phyloP scores from a whole-genome alignment of 2,329 filamentous ascomycete genomes.

The Pseudogymnoascus sp. region DNA sequence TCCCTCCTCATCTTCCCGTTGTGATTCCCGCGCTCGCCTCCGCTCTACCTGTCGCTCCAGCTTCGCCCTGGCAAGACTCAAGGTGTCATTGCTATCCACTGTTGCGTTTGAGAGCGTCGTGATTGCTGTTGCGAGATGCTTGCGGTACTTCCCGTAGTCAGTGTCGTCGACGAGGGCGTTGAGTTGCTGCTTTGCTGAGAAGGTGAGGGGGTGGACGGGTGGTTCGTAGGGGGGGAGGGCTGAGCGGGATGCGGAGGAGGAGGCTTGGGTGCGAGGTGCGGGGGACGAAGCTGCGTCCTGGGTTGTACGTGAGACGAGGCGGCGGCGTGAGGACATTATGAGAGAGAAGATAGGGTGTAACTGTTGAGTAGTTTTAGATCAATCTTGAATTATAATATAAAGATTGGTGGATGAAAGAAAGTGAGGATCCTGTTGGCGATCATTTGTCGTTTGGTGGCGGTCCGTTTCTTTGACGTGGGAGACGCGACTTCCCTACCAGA shows the following conservation, averaged over 20 bases:
- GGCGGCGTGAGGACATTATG: not conserved
- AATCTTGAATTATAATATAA: not conserved
- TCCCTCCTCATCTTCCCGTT: not conserved
- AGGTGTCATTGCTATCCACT: constrained; percentile 48
- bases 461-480: not conserved
- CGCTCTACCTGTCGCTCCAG: constrained; percentile 14
- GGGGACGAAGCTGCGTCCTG: not conserved
- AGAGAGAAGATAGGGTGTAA: not conserved
- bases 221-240: constrained; percentile 44
- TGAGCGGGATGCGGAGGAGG: not conserved
- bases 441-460: not conserved
- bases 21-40: constrained; percentile 13
- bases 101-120: constrained; percentile 42
- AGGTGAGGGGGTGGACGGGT: constrained; percentile 44
- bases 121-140: constrained; percentile 40
- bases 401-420: not conserved
- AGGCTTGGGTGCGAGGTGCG: not conserved
- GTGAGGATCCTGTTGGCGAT: not conserved
- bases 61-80: constrained; percentile 24
- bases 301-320: constrained; percentile 4
- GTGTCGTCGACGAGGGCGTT: constrained; percentile 36
- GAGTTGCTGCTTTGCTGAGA: constrained; percentile 39
- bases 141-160: constrained; percentile 38
- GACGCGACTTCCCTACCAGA: not conserved
- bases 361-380: not conserved